Percentiles rank a stretch among this genome's conserved stretches.
Evolutionary conservation across 352 stramenopile genomes (phyloP).

Genomic region (Phytopythium litorale): DNA sequence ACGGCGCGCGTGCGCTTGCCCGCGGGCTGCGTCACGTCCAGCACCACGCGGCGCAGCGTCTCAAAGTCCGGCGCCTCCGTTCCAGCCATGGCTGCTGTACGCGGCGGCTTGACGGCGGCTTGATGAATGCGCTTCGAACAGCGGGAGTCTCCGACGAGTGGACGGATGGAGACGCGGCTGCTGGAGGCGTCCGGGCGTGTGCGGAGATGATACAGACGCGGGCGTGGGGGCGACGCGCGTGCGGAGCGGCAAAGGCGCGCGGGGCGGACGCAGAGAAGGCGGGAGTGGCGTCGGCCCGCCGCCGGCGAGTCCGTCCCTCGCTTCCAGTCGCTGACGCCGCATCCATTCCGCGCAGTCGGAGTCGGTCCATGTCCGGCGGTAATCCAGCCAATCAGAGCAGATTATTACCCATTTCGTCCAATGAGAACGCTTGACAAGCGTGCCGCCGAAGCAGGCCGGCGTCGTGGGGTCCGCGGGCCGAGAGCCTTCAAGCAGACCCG

Average conservation of each 20-base stretch:
- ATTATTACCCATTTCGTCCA: neutral
- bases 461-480: neutral
- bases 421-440: neutral
- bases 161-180: neutral
- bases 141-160: neutral
- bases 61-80: constrained; percentile 54
- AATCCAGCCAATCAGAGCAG: neutral
- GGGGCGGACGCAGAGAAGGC: constrained; percentile 1
- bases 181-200: neutral
- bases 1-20: constrained; percentile 90
- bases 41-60: constrained; percentile 46
- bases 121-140: neutral
- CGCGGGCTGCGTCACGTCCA: constrained; percentile 82
- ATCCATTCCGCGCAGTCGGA: neutral
- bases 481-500: neutral
- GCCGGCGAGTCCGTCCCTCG: neutral
- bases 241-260: neutral
- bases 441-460: neutral
- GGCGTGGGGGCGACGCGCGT: neutral
- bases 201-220: neutral
- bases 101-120: neutral
- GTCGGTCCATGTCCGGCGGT: neutral
- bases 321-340: constrained; percentile 3
- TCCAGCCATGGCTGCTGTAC: constrained; percentile 8
- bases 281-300: neutral